A percentile compares a stretch with the other conserved stretches of the same genome.
Evolutionary conservation across 1,284 basidiomycete genomes (phyloP).

Genomic region (Grifola frondosa): DNA sequence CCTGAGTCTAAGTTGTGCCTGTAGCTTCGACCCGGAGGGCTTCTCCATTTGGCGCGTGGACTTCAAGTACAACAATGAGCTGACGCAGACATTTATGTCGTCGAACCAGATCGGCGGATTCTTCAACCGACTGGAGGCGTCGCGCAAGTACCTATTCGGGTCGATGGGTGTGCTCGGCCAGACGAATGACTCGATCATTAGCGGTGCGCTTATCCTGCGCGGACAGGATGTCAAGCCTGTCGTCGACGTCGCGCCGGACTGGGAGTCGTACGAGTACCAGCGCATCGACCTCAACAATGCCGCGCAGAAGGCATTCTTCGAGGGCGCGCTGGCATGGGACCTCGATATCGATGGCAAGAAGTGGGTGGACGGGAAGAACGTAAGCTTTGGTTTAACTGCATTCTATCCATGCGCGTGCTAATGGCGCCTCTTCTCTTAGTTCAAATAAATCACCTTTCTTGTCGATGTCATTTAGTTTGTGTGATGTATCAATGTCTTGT

Average conservation of each 20-base stretch:
- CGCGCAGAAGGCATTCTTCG: slow-evolving; percentile 86
- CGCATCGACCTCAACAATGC: slow-evolving; percentile 67
- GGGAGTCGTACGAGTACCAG: slow-evolving; percentile 85
- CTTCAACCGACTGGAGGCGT: slow-evolving; percentile 95
- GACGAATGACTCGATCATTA: slow-evolving; percentile 74
- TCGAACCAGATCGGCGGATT: slow-evolving; percentile 89
- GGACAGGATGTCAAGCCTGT: slow-evolving; percentile 73
- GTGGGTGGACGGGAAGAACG: slow-evolving; percentile 87
- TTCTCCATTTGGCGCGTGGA: slow-evolving; percentile 92
- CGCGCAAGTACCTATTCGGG: slow-evolving; percentile 94
- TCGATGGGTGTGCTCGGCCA: slow-evolving; percentile 89
- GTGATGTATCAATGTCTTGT: slow-evolving; percentile 20
- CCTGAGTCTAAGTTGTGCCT: slow-evolving; percentile 7
- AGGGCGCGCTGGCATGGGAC: slow-evolving; percentile 90
- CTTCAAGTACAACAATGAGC: slow-evolving; percentile 97
- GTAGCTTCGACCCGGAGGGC: slow-evolving; percentile 86
- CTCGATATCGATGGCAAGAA: slow-evolving; percentile 81
- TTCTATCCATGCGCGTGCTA: slow-evolving; percentile 3
- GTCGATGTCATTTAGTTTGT: slow-evolving; percentile 5
- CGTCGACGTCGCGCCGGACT: slow-evolving; percentile 87
- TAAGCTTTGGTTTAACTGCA: slow-evolving; percentile 33
- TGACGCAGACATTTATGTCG: slow-evolving; percentile 92
- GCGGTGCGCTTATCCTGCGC: slow-evolving; percentile 81
- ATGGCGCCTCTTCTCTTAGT: slow-evolving; percentile 20
- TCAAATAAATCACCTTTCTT: slow-evolving; percentile 30